Evolutionary conservation across 108 stramenopile species (phyloP).

Genomic region (Mediolabrus comicus): DNA sequence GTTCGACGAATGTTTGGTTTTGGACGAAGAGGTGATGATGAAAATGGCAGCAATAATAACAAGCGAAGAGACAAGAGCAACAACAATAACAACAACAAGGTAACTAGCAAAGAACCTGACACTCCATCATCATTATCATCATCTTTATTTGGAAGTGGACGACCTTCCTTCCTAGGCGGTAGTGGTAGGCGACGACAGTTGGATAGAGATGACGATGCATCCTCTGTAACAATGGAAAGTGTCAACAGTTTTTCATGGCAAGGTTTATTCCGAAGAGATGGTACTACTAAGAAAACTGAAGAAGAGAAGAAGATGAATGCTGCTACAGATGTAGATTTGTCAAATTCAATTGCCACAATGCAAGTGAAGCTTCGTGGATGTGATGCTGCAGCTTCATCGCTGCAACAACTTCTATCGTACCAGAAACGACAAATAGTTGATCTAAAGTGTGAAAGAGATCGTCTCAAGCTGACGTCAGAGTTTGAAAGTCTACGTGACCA

Average conservation of each 20-base stretch:
- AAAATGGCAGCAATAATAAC: background rate
- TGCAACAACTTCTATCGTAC: conserved; percentile 6
- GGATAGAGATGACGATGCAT: too few species aligned
- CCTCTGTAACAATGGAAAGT: background rate
- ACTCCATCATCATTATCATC: too few species aligned
- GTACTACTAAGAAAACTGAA: background rate
- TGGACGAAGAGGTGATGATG: background rate
- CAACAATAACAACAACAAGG: too few species aligned
- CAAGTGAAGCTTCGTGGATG: conserved; percentile 20
- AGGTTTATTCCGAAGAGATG: background rate
- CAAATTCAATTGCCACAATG: background rate
- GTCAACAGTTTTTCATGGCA: background rate
- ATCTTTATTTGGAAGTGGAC: too few species aligned
- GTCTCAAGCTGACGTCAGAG: background rate
- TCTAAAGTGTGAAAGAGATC: conserved; percentile 4
- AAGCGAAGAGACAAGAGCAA: background rate
- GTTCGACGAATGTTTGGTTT: conserved; percentile 2
- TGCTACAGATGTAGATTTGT: background rate
- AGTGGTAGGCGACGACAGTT: too few species aligned
- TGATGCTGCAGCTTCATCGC: conserved; percentile 10
- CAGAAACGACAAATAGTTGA: conserved; percentile 8
- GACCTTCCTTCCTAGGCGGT: too few species aligned
- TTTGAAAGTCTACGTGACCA: background rate
- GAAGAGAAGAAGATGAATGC: background rate
- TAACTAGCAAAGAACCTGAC: too few species aligned